phyloP scores from a whole-genome alignment of 305 asterid genomes.

The Fraxinus platypoda region DNA sequence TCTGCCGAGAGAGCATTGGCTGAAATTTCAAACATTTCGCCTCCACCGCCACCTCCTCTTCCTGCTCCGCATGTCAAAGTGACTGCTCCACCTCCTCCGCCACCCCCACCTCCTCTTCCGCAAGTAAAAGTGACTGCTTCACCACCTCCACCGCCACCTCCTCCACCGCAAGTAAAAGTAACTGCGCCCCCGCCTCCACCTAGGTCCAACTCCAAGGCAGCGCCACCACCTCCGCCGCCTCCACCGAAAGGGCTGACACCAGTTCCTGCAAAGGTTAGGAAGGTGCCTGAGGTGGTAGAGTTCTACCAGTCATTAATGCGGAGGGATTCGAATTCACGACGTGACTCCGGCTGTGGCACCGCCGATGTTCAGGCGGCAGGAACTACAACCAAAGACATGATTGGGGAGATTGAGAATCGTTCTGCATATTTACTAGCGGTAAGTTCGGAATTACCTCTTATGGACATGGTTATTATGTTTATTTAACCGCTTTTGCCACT shows the following conservation, averaged over 20 bases:
- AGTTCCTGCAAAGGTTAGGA: conserved; percentile 39
- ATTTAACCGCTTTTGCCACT: conserved; percentile 54
- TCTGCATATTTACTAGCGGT: conserved; percentile 88
- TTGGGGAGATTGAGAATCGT: conserved; percentile 96
- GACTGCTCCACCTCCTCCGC: not conserved
- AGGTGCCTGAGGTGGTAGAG: conserved; percentile 57
- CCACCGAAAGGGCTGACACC: conserved; percentile 26
- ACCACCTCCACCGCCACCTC: conserved; percentile 42
- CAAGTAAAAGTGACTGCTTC: conserved; percentile 19
- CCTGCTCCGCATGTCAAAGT: not conserved
- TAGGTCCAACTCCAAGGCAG: conserved; percentile 6
- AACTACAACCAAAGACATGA: conserved; percentile 82
- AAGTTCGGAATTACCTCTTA: conserved; percentile 30
- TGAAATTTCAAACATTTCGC: conserved; percentile 46
- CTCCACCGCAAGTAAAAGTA: conserved; percentile 23
- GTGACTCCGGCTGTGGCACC: conserved; percentile 8
- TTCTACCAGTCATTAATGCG: conserved; percentile 58
- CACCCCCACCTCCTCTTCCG: not conserved
- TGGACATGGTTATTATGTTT: conserved; percentile 21
- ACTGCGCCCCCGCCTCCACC: conserved; percentile 46
- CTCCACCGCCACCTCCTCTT: not conserved
- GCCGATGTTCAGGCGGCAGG: conserved; percentile 40
- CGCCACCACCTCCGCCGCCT: conserved; percentile 45
- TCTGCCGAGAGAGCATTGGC: conserved; percentile 65
- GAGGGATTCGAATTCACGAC: conserved; percentile 2